Evolutionary conservation across 129 eudicot genomes (phyloP).

Genomic region (Centella asiatica): DNA sequence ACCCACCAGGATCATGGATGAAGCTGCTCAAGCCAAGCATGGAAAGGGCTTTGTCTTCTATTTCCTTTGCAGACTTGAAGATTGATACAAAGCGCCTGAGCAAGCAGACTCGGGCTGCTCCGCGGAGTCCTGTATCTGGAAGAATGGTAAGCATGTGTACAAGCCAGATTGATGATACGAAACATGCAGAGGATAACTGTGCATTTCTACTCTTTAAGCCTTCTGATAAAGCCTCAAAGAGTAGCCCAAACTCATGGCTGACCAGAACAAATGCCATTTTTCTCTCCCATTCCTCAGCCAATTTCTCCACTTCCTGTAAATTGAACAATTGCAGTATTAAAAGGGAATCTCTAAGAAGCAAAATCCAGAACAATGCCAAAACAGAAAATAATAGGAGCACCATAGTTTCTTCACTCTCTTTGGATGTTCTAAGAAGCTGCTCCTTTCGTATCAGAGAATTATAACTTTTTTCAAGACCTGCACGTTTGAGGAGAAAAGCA

Average conservation of each 20-base stretch:
- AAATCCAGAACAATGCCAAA: not conserved
- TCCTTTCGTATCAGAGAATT: constrained; percentile 38
- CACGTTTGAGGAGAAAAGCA: constrained; percentile 49
- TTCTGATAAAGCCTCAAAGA: constrained; percentile 70
- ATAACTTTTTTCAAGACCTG: constrained; percentile 38
- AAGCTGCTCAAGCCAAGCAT: constrained; percentile 66
- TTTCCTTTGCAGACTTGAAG: constrained; percentile 50
- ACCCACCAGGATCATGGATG: constrained; percentile 57
- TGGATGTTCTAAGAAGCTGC: constrained; percentile 24
- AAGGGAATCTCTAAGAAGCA: not conserved
- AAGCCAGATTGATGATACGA: constrained; percentile 63
- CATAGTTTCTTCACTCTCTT: constrained; percentile 37
- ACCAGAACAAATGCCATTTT: constrained; percentile 62
- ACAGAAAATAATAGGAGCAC: constrained; percentile 23
- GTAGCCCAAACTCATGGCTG: constrained; percentile 54
- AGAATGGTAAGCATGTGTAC: constrained; percentile 51
- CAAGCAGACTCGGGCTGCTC: constrained; percentile 60
- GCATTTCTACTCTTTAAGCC: constrained; percentile 61
- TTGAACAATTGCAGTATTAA: not conserved
- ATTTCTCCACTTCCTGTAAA: constrained; percentile 58
- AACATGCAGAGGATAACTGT: constrained; percentile 56
- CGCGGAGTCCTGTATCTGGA: constrained; percentile 62
- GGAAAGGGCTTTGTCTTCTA: constrained; percentile 54
- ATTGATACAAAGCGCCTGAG: constrained; percentile 58
- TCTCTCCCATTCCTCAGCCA: constrained; percentile 63